Percentiles rank a stretch among this genome's conserved stretches.
Conservation (phyloP, 139 green algal genomes). For the Asterochloris sp. region DNA sequence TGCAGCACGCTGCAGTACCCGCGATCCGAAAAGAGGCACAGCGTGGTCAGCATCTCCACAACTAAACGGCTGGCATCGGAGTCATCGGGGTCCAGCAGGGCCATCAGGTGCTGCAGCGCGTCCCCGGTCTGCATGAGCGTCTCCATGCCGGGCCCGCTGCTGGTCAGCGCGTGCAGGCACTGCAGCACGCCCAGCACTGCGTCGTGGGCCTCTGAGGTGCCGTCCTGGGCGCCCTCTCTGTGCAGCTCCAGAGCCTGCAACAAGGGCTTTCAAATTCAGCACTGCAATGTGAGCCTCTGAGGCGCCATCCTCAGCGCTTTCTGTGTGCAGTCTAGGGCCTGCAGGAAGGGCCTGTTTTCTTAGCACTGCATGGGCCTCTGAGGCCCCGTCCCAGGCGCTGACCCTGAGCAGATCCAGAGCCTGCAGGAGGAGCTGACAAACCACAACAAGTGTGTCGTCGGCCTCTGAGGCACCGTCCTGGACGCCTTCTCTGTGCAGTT, state of each 20-base stretch:
- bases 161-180: conserved; percentile 35
- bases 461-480: too few relatives aligned
- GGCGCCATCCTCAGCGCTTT: too few relatives aligned
- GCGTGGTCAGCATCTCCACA: conserved; percentile 36
- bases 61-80: conserved; percentile 24
- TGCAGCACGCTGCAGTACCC: conserved; percentile 26
- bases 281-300: too few relatives aligned
- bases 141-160: conserved; percentile 28
- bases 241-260: conserved; percentile 35
- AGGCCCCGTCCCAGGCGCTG: too few relatives aligned
- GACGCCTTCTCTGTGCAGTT: too few relatives aligned
- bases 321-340: too few relatives aligned
- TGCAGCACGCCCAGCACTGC: conserved; percentile 29
- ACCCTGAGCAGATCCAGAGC: too few relatives aligned
- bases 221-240: conserved; percentile 22
- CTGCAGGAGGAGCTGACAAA: too few relatives aligned
- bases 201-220: conserved; percentile 14
- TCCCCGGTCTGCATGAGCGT: conserved; percentile 6
- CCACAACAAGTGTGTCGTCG: too few relatives aligned
- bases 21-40: conserved; percentile 27
- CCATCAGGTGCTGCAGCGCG: conserved; percentile 17
- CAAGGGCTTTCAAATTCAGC: too few relatives aligned
- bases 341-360: too few relatives aligned
- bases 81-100: conserved; percentile 16
- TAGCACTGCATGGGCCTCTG: too few relatives aligned